Conservation (phyloP, 768 basidiomycete species). For the Suillus fuscotomentosus region DNA sequence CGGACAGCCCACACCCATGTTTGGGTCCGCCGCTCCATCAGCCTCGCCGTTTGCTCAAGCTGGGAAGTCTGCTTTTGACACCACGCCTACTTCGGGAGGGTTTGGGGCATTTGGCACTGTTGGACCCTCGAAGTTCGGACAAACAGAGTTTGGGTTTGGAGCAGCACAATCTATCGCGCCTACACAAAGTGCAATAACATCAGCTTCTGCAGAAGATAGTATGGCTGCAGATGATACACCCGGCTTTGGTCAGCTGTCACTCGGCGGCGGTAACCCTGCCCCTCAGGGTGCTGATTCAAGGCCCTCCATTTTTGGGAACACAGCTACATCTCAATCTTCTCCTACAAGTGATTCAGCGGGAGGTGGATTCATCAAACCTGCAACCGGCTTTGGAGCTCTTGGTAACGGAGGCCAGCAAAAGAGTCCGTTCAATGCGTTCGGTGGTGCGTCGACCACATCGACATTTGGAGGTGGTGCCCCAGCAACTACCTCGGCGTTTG, state of each 20-base stretch:
- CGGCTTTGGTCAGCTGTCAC: constrained; percentile 30
- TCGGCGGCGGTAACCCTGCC: constrained; percentile 23
- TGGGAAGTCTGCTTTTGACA: constrained; percentile 19
- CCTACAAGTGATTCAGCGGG: constrained; percentile 14
- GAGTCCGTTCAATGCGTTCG: constrained; percentile 23
- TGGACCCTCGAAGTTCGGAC: constrained; percentile 32
- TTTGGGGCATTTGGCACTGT: constrained; percentile 34
- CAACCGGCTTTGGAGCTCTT: constrained; percentile 35
- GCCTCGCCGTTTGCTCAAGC: constrained; percentile 21
- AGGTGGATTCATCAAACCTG: constrained; percentile 29
- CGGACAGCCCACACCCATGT: constrained; percentile 15
- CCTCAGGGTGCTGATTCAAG: constrained; percentile 23
- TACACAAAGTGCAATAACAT: neutral
- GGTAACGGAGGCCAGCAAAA: constrained; percentile 20
- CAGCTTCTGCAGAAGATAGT: constrained; percentile 23
- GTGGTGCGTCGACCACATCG: neutral
- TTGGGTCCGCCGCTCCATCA: constrained; percentile 7
- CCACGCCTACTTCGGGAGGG: constrained; percentile 21
- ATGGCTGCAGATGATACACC: constrained; percentile 34
- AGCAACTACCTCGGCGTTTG: constrained; percentile 15
- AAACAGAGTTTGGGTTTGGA: constrained; percentile 23
- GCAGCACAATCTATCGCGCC: constrained; percentile 10
- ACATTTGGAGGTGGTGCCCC: constrained; percentile 15
- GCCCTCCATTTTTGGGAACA: constrained; percentile 33
- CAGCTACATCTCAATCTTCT: constrained; percentile 7